These are phyloP conservation scores for Exophiala xenobiotica DNA, from an alignment of 2,329 filamentous ascomycete genomes.

Conservation along the genomic window DNA sequence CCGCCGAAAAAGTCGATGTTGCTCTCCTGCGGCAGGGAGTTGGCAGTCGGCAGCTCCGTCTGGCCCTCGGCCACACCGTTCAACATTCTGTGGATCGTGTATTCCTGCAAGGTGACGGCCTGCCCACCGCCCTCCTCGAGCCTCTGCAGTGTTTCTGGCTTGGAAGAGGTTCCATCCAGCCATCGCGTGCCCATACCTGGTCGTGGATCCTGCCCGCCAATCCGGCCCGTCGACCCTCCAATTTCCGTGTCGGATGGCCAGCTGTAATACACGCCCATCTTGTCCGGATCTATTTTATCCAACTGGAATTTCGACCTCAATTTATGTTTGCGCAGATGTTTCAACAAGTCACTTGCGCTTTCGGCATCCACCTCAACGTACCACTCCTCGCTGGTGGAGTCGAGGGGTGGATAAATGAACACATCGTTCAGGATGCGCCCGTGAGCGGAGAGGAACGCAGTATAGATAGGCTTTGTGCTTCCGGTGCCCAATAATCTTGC, in stretches of 20 bases:
- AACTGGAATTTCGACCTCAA: slow-evolving; percentile 76
- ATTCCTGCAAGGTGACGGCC: slow-evolving; percentile 52
- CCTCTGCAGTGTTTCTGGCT: slow-evolving; percentile 4
- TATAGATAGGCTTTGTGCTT: slow-evolving; percentile 58
- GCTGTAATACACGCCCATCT: slow-evolving; percentile 42
- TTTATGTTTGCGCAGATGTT: slow-evolving; percentile 81
- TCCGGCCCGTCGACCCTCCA: not conserved
- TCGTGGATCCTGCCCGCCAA: slow-evolving; percentile 23
- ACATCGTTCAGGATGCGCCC: slow-evolving; percentile 86
- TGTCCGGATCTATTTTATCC: slow-evolving; percentile 62
- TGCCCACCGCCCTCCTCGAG: slow-evolving; percentile 26
- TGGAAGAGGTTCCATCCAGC: slow-evolving; percentile 12
- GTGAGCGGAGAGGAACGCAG: slow-evolving; percentile 80
- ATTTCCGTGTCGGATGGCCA: slow-evolving; percentile 19
- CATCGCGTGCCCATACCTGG: slow-evolving; percentile 24
- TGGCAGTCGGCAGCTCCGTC: slow-evolving; percentile 68
- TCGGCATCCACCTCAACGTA: slow-evolving; percentile 78
- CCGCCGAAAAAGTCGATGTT: slow-evolving; percentile 85
- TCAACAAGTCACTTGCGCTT: slow-evolving; percentile 61
- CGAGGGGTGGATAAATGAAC: slow-evolving; percentile 72
- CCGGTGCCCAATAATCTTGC: slow-evolving; percentile 54
- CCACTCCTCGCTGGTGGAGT: slow-evolving; percentile 53
- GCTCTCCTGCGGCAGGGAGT: slow-evolving; percentile 78
- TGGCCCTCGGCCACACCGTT: slow-evolving; percentile 83
- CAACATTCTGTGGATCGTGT: slow-evolving; percentile 74